Conservation (phyloP, 306 rosid species). For the Quillaja saponaria region DNA sequence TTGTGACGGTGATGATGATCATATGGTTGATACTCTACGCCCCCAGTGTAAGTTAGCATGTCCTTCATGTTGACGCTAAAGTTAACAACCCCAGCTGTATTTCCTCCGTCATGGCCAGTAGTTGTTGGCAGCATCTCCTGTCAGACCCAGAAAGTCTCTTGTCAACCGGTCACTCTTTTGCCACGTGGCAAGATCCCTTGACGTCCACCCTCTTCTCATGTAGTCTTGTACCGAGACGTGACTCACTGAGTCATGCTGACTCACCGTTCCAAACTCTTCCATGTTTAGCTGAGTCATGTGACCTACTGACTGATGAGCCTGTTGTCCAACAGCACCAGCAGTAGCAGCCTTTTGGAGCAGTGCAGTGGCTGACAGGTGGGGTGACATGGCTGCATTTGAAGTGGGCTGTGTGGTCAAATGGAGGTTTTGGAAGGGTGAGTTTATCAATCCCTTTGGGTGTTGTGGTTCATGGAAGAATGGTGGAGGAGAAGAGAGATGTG, state of each 20-base stretch:
- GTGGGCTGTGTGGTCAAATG: constrained; percentile 37
- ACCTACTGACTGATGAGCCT: constrained; percentile 30
- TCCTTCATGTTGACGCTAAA: constrained; percentile 51
- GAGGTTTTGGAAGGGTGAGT: constrained; percentile 48
- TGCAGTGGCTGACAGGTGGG: constrained; percentile 88
- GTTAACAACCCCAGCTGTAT: constrained; percentile 25
- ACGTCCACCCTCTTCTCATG: constrained; percentile 35
- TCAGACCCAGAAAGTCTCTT: constrained; percentile 86
- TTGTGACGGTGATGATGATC: constrained; percentile 32
- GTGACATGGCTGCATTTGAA: constrained; percentile 46
- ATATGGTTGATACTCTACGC: constrained; percentile 32
- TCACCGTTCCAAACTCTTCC: constrained; percentile 41
- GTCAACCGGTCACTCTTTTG: constrained; percentile 58
- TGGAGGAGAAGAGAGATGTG: constrained; percentile 21
- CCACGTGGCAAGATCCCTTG: constrained; percentile 44
- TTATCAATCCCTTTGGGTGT: constrained; percentile 32
- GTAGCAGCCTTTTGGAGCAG: constrained; percentile 72
- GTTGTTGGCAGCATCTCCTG: constrained; percentile 38
- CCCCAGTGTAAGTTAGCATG: constrained; percentile 63
- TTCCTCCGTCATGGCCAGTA: constrained; percentile 11
- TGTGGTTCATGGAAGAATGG: constrained; percentile 33
- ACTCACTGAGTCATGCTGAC: constrained; percentile 39
- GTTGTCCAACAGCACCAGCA: constrained; percentile 25
- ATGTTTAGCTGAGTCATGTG: constrained; percentile 46
- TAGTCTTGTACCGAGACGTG: constrained; percentile 28